Percentiles rank a stretch among this genome's conserved stretches.
phyloP scores from a whole-genome alignment of 2,329 filamentous ascomycete species.

The Diaporthe nobilis region DNA sequence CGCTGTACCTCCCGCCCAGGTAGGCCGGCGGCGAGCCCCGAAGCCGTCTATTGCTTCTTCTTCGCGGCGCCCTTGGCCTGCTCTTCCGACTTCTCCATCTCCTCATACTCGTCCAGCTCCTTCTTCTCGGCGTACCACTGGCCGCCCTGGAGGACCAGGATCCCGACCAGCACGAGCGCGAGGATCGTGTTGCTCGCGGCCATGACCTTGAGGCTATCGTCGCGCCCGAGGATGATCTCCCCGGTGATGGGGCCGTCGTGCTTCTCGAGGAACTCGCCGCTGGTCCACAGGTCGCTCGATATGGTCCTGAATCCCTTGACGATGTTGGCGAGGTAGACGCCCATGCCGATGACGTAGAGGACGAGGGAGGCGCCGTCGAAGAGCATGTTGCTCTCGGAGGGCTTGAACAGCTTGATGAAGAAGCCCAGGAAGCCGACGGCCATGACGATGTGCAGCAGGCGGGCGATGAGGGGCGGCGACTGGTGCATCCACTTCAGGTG shows the following conservation, averaged over 20 bases:
- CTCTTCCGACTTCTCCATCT: slow-evolving; percentile 67
- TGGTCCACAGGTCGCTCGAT: slow-evolving; percentile 75
- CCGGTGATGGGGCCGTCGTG: slow-evolving; percentile 62
- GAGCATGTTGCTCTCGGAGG: slow-evolving; percentile 93
- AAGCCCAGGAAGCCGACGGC: slow-evolving; percentile 89
- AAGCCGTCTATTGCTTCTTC: slow-evolving; percentile 44
- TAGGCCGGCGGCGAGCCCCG: background rate
- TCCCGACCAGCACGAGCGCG: slow-evolving; percentile 90
- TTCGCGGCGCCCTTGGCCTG: slow-evolving; percentile 40
- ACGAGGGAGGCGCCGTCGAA: slow-evolving; percentile 89
- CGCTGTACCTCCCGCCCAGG: no score
- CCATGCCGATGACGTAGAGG: slow-evolving; percentile 87
- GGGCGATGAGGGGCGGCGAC: slow-evolving; percentile 90
- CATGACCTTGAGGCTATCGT: slow-evolving; percentile 92
- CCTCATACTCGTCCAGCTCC: slow-evolving; percentile 83
- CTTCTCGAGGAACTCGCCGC: slow-evolving; percentile 55
- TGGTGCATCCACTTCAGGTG: slow-evolving; percentile 94
- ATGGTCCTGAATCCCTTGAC: slow-evolving; percentile 93
- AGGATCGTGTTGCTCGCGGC: slow-evolving; percentile 97
- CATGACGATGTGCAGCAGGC: slow-evolving; percentile 94
- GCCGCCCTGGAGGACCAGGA: slow-evolving; percentile 92
- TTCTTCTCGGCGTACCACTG: slow-evolving; percentile 99
- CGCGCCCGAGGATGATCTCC: slow-evolving; percentile 81
- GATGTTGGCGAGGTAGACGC: slow-evolving; percentile 96
- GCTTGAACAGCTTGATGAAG: slow-evolving; percentile 94